Base-by-base conservation (phyloP, 768 basidiomycete genomes). In the Mycena haematopus region DNA sequence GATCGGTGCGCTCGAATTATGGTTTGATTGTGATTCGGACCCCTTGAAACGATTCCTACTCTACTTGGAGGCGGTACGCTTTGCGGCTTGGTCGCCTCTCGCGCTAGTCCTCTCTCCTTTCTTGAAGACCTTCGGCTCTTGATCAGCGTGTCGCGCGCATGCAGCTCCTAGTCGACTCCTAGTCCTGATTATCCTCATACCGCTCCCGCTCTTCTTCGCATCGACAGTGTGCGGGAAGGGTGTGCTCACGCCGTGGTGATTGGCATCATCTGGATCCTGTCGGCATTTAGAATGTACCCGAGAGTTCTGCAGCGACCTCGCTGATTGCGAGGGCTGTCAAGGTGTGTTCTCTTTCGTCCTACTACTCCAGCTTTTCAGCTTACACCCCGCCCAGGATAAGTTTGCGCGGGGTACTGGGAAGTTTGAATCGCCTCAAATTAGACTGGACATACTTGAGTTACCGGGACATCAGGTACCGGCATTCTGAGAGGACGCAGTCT, bases 131-230 rank as follows among this genome's bases (percentile, higher is more conserved):
- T n/a, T 50, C 24, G 40, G 24, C 38, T 19, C 29, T 54, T 42
- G 25, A 50, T 22, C 31, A n/a, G n/a, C n/a, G n/a, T n/a, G n/a
- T n/a, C n/a, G n/a, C n/a, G 25, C 45, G 6, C 8, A 1, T n/a
- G 11, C 24, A 56, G 89, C 80, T 85, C 53, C 51, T 89, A 31
- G 70, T 92, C 6, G n/a, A n/a, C n/a, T n/a, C n/a, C n/a, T n/a
- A n/a, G n/a, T n/a, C n/a, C 76, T 93, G 69, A 81, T 93, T 67
- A 76, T 94, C 67, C 56, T 93, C 58, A 86, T 97, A 56, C 96
- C 95, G 0, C 75, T 97, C 2, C 94, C 94, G 2, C 80, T 96
- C 10, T 96, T 96, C 81, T 92, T 91, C 72, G 88, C 92, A 0
- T 82, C 84, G 44, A 89, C 91, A 31, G 77, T 95, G 24, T 95